Conservation (phyloP, 768 basidiomycete genomes). For the Naganishia friedmannii region DNA sequence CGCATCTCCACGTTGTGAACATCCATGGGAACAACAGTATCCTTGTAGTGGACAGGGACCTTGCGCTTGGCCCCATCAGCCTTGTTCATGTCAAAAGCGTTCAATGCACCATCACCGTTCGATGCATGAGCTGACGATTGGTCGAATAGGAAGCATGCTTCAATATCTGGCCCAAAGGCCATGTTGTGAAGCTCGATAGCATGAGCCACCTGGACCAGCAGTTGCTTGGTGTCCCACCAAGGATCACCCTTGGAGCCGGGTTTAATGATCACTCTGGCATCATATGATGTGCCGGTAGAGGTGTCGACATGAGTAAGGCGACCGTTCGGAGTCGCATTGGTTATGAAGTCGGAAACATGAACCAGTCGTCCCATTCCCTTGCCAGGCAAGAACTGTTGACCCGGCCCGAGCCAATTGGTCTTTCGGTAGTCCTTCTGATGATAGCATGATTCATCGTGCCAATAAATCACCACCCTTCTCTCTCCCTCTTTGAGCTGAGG, state of each 20-base stretch:
- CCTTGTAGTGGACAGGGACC: background rate
- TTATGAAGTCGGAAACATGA: constrained; percentile 17
- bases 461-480: constrained; percentile 1
- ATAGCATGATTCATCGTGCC: constrained; percentile 6
- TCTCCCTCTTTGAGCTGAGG: background rate
- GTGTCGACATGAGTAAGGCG: background rate
- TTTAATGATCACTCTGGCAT: constrained; percentile 10
- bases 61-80: background rate
- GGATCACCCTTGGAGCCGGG: constrained; percentile 3
- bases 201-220: background rate
- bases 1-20: constrained; percentile 7
- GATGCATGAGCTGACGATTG: background rate
- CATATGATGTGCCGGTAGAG: background rate
- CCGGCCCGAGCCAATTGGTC: background rate
- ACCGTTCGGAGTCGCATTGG: background rate
- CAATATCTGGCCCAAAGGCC: background rate
- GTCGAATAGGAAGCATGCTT: constrained; percentile 4
- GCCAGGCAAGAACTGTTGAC: background rate
- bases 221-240: constrained; percentile 15
- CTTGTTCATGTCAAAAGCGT: constrained; percentile 12
- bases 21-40: constrained; percentile 1
- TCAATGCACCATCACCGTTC: background rate
- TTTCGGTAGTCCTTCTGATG: constrained; percentile 10
- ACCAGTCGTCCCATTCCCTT: constrained; percentile 1
- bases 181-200: background rate